Base-by-base conservation (phyloP, 2,329 filamentous ascomycete genomes). In the Juglanconis juglandina region DNA sequence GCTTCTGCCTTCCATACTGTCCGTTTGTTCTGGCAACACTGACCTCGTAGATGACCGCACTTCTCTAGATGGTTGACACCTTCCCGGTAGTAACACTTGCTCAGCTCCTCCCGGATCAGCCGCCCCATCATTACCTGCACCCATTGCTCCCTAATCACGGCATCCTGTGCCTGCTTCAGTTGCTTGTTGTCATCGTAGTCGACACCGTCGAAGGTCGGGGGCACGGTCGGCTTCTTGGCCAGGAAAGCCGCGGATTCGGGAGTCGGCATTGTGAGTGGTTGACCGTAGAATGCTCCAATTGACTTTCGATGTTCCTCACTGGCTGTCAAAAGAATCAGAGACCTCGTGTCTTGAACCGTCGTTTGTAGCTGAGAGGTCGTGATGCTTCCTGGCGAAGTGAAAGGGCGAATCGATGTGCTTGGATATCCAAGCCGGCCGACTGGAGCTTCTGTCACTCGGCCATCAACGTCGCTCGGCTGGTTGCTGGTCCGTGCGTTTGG, bases 31-130 rank as follows among this genome's bases (percentile, higher is more conserved):
- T 41, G 34, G 53, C 24, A 39, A 48, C 54, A 79, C 88, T 81
- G 74, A 95, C 91, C 90, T 89, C 91, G 83, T 76, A 94, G 75
- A 69, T 84, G 80, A 66, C 90, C 90, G 75, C 91, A 95, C 79
- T 94, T 95, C 82, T 94, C 91, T 74, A 95, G 77, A 74, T 95
- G 91, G 76, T 95, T 95, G 66, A 93, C 89, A 59, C 91, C 91
- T 77, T 95, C 89, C 67, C 86, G 82, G 76, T 87, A 86, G 77
- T 95, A 95, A 81, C 91, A 95, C 79, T 92, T 94, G 76, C 87
- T 83, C 79, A 95, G 80, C 80, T 95, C 91, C 74, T 94, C 89
- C 65, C 89, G 81, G 58, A 95, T 89, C 65, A 95, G 78, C 63
- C 91, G 83, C 60, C 89, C 89, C 91, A 93, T 95, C 91, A 95